Percentiles rank a stretch among this genome's conserved stretches.
phyloP scores from a whole-genome alignment of 2,329 filamentous ascomycete species.

The Aspergillus latus region DNA sequence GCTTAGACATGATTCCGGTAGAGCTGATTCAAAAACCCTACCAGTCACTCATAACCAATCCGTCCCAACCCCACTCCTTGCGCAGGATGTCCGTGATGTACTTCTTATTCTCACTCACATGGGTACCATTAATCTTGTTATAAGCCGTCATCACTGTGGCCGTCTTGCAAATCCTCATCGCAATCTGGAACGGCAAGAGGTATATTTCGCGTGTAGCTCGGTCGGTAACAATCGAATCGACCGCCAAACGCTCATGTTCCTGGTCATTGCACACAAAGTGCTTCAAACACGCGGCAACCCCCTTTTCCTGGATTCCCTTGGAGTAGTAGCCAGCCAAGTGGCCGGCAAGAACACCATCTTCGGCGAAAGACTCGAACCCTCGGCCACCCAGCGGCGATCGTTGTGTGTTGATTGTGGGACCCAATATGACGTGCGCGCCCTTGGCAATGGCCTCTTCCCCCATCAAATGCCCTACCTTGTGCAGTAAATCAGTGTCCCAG shows the following conservation, averaged over 20 bases:
- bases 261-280: conserved; percentile 54
- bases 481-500: conserved; percentile 71
- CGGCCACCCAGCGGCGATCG: conserved; percentile 76
- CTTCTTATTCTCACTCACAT: conserved; percentile 44
- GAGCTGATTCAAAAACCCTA: conserved; percentile 19
- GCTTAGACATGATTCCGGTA: background rate
- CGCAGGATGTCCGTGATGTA: conserved; percentile 47
- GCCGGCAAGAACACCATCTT: conserved; percentile 75
- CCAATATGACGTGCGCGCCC: conserved; percentile 71
- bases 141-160: conserved; percentile 61
- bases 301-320: conserved; percentile 69
- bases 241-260: conserved; percentile 46
- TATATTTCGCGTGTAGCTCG: conserved; percentile 64
- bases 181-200: conserved; percentile 63
- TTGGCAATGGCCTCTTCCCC: conserved; percentile 71
- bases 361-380: conserved; percentile 84
- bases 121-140: conserved; percentile 56
- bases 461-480: conserved; percentile 68
- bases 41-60: conserved; percentile 50
- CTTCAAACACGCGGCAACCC: conserved; percentile 76
- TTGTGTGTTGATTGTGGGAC: conserved; percentile 78
- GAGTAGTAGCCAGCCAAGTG: conserved; percentile 71
- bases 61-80: conserved; percentile 50
- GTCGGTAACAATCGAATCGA: conserved; percentile 47
- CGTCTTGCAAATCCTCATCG: conserved; percentile 56